Evolutionary conservation across 2,329 filamentous ascomycete genomes (phyloP), one percentile per base, ranked within the genome.

Genomic region (Diaporthe velutina): DNA sequence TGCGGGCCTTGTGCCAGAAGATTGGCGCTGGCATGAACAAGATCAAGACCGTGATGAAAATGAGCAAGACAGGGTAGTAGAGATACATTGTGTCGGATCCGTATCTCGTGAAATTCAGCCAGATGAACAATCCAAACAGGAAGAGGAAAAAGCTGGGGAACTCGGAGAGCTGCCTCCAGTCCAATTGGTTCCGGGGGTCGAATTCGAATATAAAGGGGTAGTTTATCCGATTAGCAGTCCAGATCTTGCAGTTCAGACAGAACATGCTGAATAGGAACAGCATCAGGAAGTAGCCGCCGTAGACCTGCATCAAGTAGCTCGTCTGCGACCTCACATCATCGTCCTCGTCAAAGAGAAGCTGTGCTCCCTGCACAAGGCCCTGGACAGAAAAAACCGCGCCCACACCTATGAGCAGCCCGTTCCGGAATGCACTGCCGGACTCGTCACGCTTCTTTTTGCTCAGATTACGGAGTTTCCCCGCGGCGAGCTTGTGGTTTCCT

Each of bases 131-230:
- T 0, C 96, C 96, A 52, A 96, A 87, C 6, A 95, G 82, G 66
- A 98, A 90, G 6, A 95, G 86, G 81, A 97, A 95, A 82, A 97
- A 92, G 78, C 94, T 94, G 3, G 97, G 96, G 77, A 98, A 93
- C 88, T 97, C 94, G 9, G 93, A 88, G 40, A 98, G 87, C 82
- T 98, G 92, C 78, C 94, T 92, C 95, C 96, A 99, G 83, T 98
- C 95, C 38, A 98, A 86, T 77, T 93, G 91, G 82, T 97, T 92
- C 74, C 96, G 90, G 71, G 93, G 92, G 85, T 98, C 96, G 81
- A 98, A 97, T 84, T 99, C 97, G 81, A 99, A 99, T 78, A 98
- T 95, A 83, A 98, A 98, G 71, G 93, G 91, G 82, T 98, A 98
- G 82, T 99, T 99, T 84, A 99, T 94, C 83, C 96, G 97, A 82